Base-by-base conservation (phyloP, 345 rosid genomes). In the Bretschneidera sinensis region DNA sequence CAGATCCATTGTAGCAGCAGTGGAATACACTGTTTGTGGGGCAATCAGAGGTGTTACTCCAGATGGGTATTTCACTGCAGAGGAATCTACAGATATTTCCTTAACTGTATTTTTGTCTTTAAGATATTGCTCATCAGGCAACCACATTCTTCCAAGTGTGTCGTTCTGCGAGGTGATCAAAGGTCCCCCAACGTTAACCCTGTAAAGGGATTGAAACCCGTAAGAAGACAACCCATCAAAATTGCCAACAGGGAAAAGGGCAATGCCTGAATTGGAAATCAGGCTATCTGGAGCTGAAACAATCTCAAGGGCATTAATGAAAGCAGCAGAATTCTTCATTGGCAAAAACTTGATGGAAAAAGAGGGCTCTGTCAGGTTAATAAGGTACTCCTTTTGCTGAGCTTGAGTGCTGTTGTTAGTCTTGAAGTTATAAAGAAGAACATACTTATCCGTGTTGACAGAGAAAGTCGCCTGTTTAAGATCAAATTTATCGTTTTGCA, bases 101-200 rank as follows among this genome's bases (percentile, higher is more conserved):
- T 50, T 49, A 6, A 90, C 88, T 45, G 85, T 47, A 8, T 67
- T 55, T 58, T 54, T 54, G 6, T 82, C 82, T 66, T 80, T 75
- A 22, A 88, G 75, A 64, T 61, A 88, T 18, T 71, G 65, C 50
- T 60, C 54, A 63, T 85, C 96, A 0, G 85, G 79, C 17, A 59
- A 59, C 96, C 96, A 85, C 19, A 72, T 80, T 56, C 96, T 65
- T 20, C 74, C 70, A 60, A 63, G 60, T 31, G 89, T 83, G 64
- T 88, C 96, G 47, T 88, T 88, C 51, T 62, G 61, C 0, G 89
- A 64, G 56, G 78, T 76, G 64, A 88, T 69, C 71, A 81, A 39
- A 34, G 88, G 81, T n/a, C 92, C 96, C 2, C 96, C 96, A 51
- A 88, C 76, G 64, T 83, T 88, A 43, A 88, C 73, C 79, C 96